Percentiles rank a stretch among this genome's conserved stretches.
phyloP scores from a whole-genome alignment of 78 protist species.

The Paratrimastix pyriformis region DNA sequence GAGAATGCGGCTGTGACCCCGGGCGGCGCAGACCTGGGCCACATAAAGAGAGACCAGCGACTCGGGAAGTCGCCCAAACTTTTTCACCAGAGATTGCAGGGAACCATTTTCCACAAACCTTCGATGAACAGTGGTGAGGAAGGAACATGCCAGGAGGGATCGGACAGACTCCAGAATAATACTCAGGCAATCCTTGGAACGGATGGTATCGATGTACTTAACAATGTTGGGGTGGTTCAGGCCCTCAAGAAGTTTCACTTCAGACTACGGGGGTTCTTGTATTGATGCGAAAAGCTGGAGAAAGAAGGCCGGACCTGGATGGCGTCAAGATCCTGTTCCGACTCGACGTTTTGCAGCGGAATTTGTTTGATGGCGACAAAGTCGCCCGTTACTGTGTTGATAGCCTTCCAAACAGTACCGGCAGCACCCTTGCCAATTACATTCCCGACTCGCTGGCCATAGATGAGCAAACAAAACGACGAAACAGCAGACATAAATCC shows the following conservation, averaged over 20 bases:
- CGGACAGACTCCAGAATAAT: conserved; percentile 73
- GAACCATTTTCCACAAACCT: conserved; percentile 81
- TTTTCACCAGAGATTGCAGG: conserved; percentile 49
- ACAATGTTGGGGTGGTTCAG: conserved; percentile 72
- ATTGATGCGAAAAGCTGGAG: too few species aligned
- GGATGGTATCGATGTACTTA: conserved; percentile 42
- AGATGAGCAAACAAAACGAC: neutral
- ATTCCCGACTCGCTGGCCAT: conserved; percentile 13
- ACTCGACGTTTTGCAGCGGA: conserved; percentile 43
- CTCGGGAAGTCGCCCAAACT: conserved; percentile 82
- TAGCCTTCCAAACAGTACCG: conserved; percentile 25
- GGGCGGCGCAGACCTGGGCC: conserved; percentile 41
- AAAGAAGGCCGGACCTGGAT: too few species aligned
- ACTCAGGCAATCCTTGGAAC: conserved; percentile 46
- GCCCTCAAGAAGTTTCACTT: conserved; percentile 59
- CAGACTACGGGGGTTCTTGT: conserved; percentile 40
- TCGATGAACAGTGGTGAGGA: neutral
- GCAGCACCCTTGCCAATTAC: conserved; percentile 15
- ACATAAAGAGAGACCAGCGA: conserved; percentile 61
- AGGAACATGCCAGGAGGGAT: neutral
- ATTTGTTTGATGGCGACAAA: conserved; percentile 75
- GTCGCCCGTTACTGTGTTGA: conserved; percentile 48
- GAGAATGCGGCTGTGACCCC: neutral
- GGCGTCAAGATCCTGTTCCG: conserved; percentile 23
- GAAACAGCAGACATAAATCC: neutral